phyloP scores from a whole-genome alignment of 1,284 basidiomycete species.

The Tetrapyrgos nigripes region DNA sequence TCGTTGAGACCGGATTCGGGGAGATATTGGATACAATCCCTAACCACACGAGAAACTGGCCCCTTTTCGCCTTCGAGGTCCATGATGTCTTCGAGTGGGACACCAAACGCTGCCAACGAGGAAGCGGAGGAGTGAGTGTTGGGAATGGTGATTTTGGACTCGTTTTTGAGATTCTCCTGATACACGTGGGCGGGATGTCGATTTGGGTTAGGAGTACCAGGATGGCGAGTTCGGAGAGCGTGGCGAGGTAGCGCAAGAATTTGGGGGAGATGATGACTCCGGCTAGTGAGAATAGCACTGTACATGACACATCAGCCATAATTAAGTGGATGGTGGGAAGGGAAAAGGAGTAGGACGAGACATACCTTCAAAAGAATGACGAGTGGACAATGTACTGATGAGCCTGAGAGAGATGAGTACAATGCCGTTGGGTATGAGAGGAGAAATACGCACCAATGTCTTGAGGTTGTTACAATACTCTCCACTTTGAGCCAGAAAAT shows the following conservation, averaged over 20 bases:
- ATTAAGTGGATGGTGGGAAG: no score
- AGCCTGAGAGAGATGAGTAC: no score
- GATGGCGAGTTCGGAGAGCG: conserved; percentile 76
- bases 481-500: conserved; percentile 45
- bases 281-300: no score
- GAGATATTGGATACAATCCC: conserved; percentile 77
- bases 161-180: conserved; percentile 78
- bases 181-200: conserved; percentile 80
- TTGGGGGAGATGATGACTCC: no score
- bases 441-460: no score
- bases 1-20: conserved; percentile 70
- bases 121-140: conserved; percentile 59
- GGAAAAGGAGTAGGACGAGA: no score
- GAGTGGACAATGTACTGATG: no score
- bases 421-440: no score
- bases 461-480: conserved; percentile 91
- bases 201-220: conserved; percentile 84
- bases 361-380: no score
- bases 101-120: no score
- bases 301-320: no score
- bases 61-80: conserved; percentile 82
- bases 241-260: conserved; percentile 82
- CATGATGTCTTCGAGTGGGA: conserved; percentile 85
- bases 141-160: conserved; percentile 70
- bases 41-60: conserved; percentile 78